Base-by-base conservation (phyloP, 2,329 filamentous ascomycete genomes). In the Gnomoniopsis sp. region DNA sequence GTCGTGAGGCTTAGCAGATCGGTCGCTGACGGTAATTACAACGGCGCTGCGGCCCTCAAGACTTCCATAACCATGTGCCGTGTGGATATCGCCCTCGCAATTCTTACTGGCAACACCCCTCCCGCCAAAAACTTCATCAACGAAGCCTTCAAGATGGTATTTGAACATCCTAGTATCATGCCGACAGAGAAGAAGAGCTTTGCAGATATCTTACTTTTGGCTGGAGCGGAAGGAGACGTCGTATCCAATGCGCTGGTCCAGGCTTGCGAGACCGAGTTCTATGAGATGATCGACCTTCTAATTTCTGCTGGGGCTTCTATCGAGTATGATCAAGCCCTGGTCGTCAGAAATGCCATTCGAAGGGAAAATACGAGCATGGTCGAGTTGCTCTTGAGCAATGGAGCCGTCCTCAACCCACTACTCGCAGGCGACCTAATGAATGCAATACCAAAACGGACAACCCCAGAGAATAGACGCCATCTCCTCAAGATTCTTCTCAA, bases 121-220 rank as follows among this genome's bases (percentile, higher is more conserved):
- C 84, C 84, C 1, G 72, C 75, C 17, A 72, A 74, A 1, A 72
- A 73, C 0, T 75, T 75, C 0, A 68, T 87, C 3, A 77, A 81
- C 55, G 75, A 79, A 23, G 79, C 81, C 12, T 82, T 87, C 44
- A 71, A 72, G 2, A 67, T 74, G 6, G 70, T 85, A 1, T 75
- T 81, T 59, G 67, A 74, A 1, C 76, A 79, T 51, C 66, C 75
- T 2, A 75, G 76, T 2, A 73, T 83, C 19, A 75, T 74, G 6
- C 77, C 79, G 0, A 74, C 77, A 33, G 76, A 79, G 34, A 84
- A 81, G 64, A 69, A 82, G 46, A 75, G 75, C 2, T 71, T 87
- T 61, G 74, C 80, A 0, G 83, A 87, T 65, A 70, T 84, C 2
- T 66, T 88, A 1, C 73, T 88, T 1, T 85, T 83, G 55, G 83